These are phyloP conservation scores for Achaetomium macrosporum DNA, from an alignment of 2,329 filamentous ascomycete genomes.

Conservation along the genomic window DNA sequence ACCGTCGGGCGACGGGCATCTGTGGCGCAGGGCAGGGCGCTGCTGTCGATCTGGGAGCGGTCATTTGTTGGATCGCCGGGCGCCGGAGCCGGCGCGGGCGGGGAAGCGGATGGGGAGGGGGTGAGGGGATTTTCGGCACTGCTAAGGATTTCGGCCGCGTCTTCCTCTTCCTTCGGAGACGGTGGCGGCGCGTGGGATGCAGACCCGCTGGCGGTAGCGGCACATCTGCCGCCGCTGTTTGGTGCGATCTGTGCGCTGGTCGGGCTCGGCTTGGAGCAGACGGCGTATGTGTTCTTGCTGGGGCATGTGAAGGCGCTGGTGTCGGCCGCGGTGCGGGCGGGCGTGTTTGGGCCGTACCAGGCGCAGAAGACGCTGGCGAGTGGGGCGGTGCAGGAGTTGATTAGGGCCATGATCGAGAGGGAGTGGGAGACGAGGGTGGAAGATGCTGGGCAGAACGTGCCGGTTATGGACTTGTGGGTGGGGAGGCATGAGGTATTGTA, in stretches of 20 bases:
- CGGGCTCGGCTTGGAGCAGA: constrained; percentile 53
- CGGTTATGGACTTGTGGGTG: constrained; percentile 76
- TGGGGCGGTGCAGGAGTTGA: constrained; percentile 48
- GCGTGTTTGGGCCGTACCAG: constrained; percentile 75
- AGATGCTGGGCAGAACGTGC: constrained; percentile 68
- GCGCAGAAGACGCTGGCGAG: constrained; percentile 68
- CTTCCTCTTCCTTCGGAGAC: constrained; percentile 14
- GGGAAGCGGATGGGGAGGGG: constrained; percentile 21
- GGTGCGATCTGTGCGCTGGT: constrained; percentile 61
- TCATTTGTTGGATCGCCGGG: constrained; percentile 44
- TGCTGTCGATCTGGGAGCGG: constrained; percentile 71
- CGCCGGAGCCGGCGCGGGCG: neutral
- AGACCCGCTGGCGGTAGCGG: constrained; percentile 42
- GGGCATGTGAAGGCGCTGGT: constrained; percentile 71
- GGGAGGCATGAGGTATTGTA: constrained; percentile 78
- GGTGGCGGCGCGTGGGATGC: neutral
- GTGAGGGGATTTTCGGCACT: constrained; percentile 34
- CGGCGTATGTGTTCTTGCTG: constrained; percentile 70
- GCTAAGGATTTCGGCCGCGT: constrained; percentile 27
- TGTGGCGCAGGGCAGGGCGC: constrained; percentile 67
- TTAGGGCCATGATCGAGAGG: constrained; percentile 52
- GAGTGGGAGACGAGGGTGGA: constrained; percentile 56
- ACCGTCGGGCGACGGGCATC: constrained; percentile 73
- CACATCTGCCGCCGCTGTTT: constrained; percentile 66
- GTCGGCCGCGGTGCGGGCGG: constrained; percentile 70